These are phyloP conservation scores for Phytophthora europaea DNA, from an alignment of 352 stramenopile genomes.

Conservation along the genomic window DNA sequence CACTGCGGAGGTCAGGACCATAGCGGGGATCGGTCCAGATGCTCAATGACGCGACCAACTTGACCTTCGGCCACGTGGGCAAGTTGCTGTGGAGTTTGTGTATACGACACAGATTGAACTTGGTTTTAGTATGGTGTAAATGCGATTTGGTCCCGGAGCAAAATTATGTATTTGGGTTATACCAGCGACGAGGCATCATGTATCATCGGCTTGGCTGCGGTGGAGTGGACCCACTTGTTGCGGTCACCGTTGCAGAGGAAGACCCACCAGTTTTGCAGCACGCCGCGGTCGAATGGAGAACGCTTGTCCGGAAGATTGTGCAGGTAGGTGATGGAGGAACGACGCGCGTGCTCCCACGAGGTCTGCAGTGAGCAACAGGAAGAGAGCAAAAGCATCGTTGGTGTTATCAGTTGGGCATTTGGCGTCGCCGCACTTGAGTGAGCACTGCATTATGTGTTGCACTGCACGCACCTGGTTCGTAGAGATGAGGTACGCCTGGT, in stretches of 20 bases:
- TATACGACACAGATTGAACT: not conserved
- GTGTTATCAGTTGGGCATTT: not conserved
- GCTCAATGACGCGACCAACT: constrained; percentile 11
- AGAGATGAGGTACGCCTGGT: constrained; percentile 76
- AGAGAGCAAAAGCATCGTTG: not conserved
- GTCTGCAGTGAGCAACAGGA: constrained; percentile 46
- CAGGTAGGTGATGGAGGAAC: constrained; percentile 81
- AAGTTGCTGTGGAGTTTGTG: constrained; percentile 15
- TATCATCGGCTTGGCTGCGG: constrained; percentile 35
- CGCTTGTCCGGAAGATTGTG: constrained; percentile 61
- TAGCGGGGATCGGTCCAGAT: constrained; percentile 2
- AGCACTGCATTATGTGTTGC: not conserved
- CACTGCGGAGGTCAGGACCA: constrained; percentile 25
- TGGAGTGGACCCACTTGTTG: constrained; percentile 74
- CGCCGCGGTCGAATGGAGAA: constrained; percentile 74
- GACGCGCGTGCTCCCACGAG: constrained; percentile 80
- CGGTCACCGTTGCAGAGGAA: constrained; percentile 59
- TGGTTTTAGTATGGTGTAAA: constrained; percentile 11
- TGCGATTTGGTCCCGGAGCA: constrained; percentile 29
- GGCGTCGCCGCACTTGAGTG: not conserved
- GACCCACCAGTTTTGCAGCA: constrained; percentile 68
- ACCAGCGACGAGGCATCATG: constrained; percentile 21
- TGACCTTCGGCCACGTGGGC: constrained; percentile 27
- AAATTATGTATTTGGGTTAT: constrained; percentile 24
- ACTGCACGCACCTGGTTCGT: constrained; percentile 55